A percentile compares a stretch with the other conserved stretches of the same genome.
Conservation (phyloP, 805 yeast genomes). For the Candida verbasci region DNA sequence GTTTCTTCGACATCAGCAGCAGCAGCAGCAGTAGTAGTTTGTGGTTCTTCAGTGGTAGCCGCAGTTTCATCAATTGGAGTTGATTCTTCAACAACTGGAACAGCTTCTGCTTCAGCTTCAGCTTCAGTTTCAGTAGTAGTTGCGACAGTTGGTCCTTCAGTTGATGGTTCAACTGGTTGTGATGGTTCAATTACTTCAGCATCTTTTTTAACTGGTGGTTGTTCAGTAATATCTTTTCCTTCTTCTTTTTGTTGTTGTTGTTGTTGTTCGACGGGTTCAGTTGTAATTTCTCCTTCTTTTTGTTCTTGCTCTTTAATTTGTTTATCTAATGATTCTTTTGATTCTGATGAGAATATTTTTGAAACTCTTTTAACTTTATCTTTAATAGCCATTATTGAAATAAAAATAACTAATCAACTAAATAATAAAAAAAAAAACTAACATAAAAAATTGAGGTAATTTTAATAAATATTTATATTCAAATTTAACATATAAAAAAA, state of each 20-base stretch:
- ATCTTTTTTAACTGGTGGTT: slow-evolving; percentile 6
- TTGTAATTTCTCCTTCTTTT: slow-evolving; percentile 6
- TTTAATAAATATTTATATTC: not conserved
- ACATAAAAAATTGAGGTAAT: not conserved
- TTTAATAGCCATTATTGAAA: slow-evolving; percentile 28
- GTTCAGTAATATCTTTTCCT: no score
- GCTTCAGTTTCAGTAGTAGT: slow-evolving; percentile 8
- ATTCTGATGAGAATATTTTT: slow-evolving; percentile 26
- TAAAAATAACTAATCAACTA: not conserved
- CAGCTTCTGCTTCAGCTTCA: slow-evolving; percentile 6
- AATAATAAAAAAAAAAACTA: not conserved
- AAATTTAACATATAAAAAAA: not conserved
- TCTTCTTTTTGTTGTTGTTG: not conserved
- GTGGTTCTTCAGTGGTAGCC: slow-evolving; percentile 10
- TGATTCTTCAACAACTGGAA: slow-evolving; percentile 8
- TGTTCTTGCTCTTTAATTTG: slow-evolving; percentile 5
- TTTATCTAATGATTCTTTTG: slow-evolving; percentile 19
- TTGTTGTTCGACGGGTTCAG: slow-evolving; percentile 3
- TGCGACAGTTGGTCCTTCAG: slow-evolving; percentile 9
- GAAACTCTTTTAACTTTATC: slow-evolving; percentile 37
- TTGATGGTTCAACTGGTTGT: slow-evolving; percentile 9
- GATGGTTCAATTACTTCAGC: slow-evolving; percentile 10
- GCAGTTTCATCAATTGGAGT: slow-evolving; percentile 9
- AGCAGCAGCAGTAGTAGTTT: slow-evolving; percentile 7
- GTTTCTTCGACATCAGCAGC: slow-evolving; percentile 9